A percentile compares a stretch with the other conserved stretches of the same genome.
phyloP scores from a whole-genome alignment of 129 eudicot genomes.

The Scalesia atractyloides region DNA sequence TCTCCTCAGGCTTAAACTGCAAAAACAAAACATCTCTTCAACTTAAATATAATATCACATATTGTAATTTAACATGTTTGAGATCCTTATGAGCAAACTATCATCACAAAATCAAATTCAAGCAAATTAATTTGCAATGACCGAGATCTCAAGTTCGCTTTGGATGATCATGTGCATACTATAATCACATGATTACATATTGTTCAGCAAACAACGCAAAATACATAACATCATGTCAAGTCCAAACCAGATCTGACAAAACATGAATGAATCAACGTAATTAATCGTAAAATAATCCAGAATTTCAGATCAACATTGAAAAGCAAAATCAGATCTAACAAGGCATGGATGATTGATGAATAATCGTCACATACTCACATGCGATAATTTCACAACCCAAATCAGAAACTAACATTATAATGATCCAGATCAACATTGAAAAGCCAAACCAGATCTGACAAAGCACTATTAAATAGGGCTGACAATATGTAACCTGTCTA shows the following conservation, averaged over 20 bases:
- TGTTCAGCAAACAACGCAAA: not conserved
- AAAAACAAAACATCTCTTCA: not conserved
- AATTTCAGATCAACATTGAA: too few relatives aligned
- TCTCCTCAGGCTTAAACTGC: conserved; percentile 59
- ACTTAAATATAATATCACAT: not conserved
- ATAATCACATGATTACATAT: not conserved
- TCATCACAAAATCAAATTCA: not conserved
- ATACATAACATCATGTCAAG: not conserved
- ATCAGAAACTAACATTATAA: not conserved
- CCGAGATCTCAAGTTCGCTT: not conserved
- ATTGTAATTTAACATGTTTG: too few relatives aligned
- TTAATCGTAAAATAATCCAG: too few relatives aligned
- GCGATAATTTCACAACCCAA: not conserved
- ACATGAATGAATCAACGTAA: not conserved
- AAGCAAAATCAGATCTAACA: too few relatives aligned
- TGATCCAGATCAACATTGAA: not conserved
- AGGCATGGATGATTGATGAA: too few relatives aligned
- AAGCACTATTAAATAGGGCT: not conserved
- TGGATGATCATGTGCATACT: not conserved
- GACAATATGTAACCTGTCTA: too few relatives aligned
- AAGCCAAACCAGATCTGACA: not conserved
- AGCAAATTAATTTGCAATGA: not conserved
- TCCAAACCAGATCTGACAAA: not conserved
- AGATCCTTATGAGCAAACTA: too few relatives aligned
- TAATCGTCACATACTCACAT: not conserved